These are phyloP conservation scores for Straminergon stramineum DNA, from an alignment of 225 moss, liverwort and hornwort species.

Conservation along the genomic window DNA sequence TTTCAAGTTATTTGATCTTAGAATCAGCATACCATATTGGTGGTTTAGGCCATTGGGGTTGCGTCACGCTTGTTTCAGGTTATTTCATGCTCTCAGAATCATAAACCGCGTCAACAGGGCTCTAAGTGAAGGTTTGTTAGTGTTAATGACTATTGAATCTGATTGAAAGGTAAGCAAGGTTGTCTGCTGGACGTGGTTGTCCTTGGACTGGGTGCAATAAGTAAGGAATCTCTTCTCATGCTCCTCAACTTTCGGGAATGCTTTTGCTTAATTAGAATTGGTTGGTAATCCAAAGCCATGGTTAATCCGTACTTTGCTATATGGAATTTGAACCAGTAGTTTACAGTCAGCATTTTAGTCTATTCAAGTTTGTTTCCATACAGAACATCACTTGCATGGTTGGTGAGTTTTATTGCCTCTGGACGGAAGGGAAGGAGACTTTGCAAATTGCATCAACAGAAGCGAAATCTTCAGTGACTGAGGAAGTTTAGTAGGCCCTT, in stretches of 20 bases:
- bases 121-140: conserved; percentile 19
- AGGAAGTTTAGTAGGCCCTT: background rate
- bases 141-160: conserved; percentile 7
- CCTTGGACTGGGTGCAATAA: background rate
- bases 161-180: conserved; percentile 25
- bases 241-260: background rate
- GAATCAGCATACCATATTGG: conserved; percentile 1
- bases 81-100: background rate
- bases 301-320: background rate
- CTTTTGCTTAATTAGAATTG: background rate
- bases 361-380: background rate
- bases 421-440: background rate
- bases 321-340: background rate
- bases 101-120: background rate
- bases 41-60: conserved; percentile 9
- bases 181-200: conserved; percentile 32
- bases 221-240: background rate
- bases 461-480: background rate
- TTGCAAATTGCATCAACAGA: background rate
- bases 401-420: background rate
- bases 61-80: conserved; percentile 12
- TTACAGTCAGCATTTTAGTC: background rate
- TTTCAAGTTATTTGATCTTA: background rate
- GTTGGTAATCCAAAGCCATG: background rate
- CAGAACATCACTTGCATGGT: background rate